A percentile compares a stretch with the other conserved stretches of the same genome.
These are phyloP conservation scores for Suillus subaureus DNA, from an alignment of 768 basidiomycete species.

Conservation along the genomic window DNA sequence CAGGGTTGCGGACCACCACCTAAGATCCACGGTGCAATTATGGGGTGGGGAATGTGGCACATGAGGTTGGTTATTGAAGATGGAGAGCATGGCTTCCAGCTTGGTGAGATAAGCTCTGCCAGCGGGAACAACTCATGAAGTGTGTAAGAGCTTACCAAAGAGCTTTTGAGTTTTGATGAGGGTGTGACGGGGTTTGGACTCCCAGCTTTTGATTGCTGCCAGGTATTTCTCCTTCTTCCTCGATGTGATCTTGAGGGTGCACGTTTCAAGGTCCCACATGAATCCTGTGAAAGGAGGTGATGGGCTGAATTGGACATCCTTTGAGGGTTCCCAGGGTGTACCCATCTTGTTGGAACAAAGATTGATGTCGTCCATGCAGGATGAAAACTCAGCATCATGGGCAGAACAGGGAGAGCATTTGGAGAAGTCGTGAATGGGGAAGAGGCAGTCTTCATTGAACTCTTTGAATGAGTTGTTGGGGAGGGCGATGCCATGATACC, in stretches of 20 bases:
- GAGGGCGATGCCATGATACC: constrained; percentile 27
- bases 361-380: constrained; percentile 34
- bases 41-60: constrained; percentile 23
- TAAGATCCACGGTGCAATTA: constrained; percentile 24
- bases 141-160: constrained; percentile 43
- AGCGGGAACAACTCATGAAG: constrained; percentile 32
- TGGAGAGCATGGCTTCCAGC: constrained; percentile 39
- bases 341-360: no score
- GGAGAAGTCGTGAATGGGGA: constrained; percentile 27
- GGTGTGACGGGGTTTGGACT: constrained; percentile 21
- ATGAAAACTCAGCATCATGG: constrained; percentile 24
- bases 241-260: constrained; percentile 24
- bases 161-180: constrained; percentile 37
- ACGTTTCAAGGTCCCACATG: constrained; percentile 30
- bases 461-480: constrained; percentile 26
- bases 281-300: constrained; percentile 27
- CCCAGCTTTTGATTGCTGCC: constrained; percentile 31
- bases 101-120: constrained; percentile 42
- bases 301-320: no score
- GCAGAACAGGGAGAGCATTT: constrained; percentile 17
- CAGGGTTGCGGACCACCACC: constrained; percentile 35
- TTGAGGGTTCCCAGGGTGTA: no score
- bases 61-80: constrained; percentile 33
- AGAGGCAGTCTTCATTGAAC: constrained; percentile 35
- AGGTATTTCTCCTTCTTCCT: constrained; percentile 34